These are phyloP conservation scores for Astragalus membranaceus DNA, from an alignment of 306 rosid genomes.

Conservation along the genomic window DNA sequence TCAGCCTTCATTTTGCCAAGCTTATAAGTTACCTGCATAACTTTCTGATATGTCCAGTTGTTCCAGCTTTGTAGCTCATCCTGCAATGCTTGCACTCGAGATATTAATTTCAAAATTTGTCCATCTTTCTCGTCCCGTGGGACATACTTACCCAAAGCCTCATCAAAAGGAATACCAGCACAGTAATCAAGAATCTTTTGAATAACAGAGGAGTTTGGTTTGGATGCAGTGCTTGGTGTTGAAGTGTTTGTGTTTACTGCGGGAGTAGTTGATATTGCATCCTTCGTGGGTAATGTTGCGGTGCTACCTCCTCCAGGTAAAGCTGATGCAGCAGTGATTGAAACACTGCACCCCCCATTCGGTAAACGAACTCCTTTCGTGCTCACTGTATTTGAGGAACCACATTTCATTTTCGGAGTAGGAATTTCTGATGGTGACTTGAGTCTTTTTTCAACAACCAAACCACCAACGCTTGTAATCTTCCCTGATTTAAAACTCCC, in stretches of 20 bases:
- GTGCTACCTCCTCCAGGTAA: conserved; percentile 21
- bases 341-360: conserved; percentile 7
- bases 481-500: conserved; percentile 39
- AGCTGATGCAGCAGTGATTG: conserved; percentile 26
- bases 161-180: conserved; percentile 48
- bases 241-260: conserved; percentile 7
- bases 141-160: conserved; percentile 33
- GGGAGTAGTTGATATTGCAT: conserved; percentile 19
- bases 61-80: conserved; percentile 45
- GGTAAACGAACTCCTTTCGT: conserved; percentile 14
- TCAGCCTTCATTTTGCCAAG: conserved; percentile 36
- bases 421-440: conserved; percentile 37
- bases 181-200: conserved; percentile 27
- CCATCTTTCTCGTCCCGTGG: conserved; percentile 45
- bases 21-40: conserved; percentile 55
- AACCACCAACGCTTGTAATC: conserved; percentile 27
- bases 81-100: conserved; percentile 38
- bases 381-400: conserved; percentile 22
- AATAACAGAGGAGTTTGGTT: conserved; percentile 1
- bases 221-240: not conserved
- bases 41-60: conserved; percentile 52
- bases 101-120: conserved; percentile 37
- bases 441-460: conserved; percentile 38
- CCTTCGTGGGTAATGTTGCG: conserved; percentile 21
- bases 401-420: conserved; percentile 24